Evolutionary conservation across 768 basidiomycete genomes (phyloP), one percentile per base, ranked within the genome.

Genomic region (Tylopilus subfusipes): DNA sequence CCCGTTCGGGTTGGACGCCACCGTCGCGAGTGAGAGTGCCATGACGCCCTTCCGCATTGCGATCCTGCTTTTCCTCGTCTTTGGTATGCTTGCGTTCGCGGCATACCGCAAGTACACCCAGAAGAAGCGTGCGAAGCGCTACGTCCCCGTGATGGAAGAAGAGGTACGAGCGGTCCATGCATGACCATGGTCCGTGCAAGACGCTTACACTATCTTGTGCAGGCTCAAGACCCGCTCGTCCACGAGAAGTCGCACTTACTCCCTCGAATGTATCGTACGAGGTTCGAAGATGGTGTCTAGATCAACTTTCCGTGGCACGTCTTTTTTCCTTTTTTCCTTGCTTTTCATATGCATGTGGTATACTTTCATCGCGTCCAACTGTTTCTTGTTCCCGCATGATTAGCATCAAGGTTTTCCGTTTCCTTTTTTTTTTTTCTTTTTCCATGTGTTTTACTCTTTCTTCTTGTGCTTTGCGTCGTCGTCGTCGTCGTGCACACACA

Each of bases 181-280:
- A 5, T 38, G 21, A 31, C n/a, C 16, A 7, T 29, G 4, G 16
- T 30, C 18, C 4, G 10, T 44, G 11, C 9, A 5, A n/a, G 42
- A 36, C 6, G 30, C 48, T 53, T n/a, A 56, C 30, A 8, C n/a
- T 13, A 16, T 22, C 4, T 25, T 27, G 30, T 31, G 4, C 38
- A 58, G 56, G 40, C 27, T 4, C 47, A 53, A 21, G 56, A 18
- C 19, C 4, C 27, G 0, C 61, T 63, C n/a, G 42, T 55, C 45
- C 54, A 55, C 19, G 68, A 70, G 53, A 69, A 69, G 56, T 55
- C 65, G 14, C 57, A 52, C 22, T 45, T 67, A 42, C 55, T 69
- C 33, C 57, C 62, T 38, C 69, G 59, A 68, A 50, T 11, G 48
- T 3, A 21, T 16, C 31, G 19, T 21, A 16, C 19, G 11, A 25